Evolutionary conservation across 768 basidiomycete genomes (phyloP).

Genomic region (Boletus sp.): DNA sequence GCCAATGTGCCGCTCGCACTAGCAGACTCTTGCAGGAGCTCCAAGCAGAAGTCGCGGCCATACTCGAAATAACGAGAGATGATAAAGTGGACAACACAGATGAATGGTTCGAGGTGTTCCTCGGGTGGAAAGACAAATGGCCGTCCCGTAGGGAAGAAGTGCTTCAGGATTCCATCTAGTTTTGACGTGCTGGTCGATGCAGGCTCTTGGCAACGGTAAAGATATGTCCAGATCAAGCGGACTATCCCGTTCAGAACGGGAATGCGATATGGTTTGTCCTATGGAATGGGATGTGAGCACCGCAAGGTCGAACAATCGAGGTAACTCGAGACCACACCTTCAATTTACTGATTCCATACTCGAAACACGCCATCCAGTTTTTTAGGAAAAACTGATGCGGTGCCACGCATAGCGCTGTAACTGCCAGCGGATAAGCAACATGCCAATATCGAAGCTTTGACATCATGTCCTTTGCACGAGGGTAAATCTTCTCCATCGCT

Average conservation of each 20-base stretch:
- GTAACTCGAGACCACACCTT: conserved; percentile 53
- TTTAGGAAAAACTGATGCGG: conserved; percentile 83
- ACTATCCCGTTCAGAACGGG: conserved; percentile 79
- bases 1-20: conserved; percentile 48
- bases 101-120: conserved; percentile 73
- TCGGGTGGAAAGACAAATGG: conserved; percentile 62
- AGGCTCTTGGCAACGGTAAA: conserved; percentile 90
- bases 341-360: conserved; percentile 68
- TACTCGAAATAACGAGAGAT: conserved; percentile 83
- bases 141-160: conserved; percentile 77
- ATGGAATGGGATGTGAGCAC: conserved; percentile 1
- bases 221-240: conserved; percentile 88
- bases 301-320: background rate
- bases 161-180: conserved; percentile 69
- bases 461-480: conserved; percentile 82
- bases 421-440: conserved; percentile 78
- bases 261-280: conserved; percentile 77
- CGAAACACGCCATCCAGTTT: conserved; percentile 76
- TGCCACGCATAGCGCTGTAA: conserved; percentile 83
- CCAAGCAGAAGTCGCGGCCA: conserved; percentile 77
- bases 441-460: conserved; percentile 88
- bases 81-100: conserved; percentile 78
- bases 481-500: conserved; percentile 81
- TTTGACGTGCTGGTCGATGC: conserved; percentile 77
- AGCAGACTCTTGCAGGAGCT: conserved; percentile 71